Evolutionary conservation across 352 stramenopile genomes (phyloP).

Genomic region (Pythium guiyangense): DNA sequence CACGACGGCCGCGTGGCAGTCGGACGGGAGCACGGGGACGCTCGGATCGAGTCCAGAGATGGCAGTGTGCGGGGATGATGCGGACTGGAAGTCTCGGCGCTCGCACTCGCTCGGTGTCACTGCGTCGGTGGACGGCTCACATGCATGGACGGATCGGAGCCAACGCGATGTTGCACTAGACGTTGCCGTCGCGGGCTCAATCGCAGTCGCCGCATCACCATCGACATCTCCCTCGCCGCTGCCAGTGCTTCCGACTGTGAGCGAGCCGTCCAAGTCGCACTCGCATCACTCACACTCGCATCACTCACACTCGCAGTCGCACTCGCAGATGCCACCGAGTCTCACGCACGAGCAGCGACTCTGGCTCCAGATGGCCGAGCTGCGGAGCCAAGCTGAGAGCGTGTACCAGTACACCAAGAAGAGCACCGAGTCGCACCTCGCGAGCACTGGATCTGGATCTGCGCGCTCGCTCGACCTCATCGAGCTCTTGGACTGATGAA

Average conservation of each 20-base stretch:
- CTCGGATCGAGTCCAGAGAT: background rate
- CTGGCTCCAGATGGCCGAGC: too few relatives aligned
- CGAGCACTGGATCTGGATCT: too few relatives aligned
- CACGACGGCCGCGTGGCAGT: conserved; percentile 8
- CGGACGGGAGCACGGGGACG: background rate
- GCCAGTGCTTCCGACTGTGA: background rate
- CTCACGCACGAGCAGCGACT: conserved; percentile 20
- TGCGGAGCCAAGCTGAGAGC: too few relatives aligned
- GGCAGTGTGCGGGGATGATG: background rate
- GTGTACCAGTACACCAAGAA: too few relatives aligned
- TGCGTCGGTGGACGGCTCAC: background rate
- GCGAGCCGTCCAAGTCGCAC: background rate
- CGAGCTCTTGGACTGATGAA: background rate
- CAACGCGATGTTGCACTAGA: conserved; percentile 7
- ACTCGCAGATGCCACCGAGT: background rate
- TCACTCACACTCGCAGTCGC: too few relatives aligned
- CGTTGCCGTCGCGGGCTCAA: background rate
- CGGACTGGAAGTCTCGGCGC: conserved; percentile 4
- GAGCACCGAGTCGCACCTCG: too few relatives aligned
- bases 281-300: background rate
- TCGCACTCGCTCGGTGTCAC: conserved; percentile 12
- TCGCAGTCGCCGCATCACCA: background rate
- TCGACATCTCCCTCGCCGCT: too few relatives aligned
- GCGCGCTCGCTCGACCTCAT: conserved; percentile 1
- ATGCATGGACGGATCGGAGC: background rate